phyloP scores from a whole-genome alignment of 2,329 filamentous ascomycete genomes.

The Penicillium sp. region DNA sequence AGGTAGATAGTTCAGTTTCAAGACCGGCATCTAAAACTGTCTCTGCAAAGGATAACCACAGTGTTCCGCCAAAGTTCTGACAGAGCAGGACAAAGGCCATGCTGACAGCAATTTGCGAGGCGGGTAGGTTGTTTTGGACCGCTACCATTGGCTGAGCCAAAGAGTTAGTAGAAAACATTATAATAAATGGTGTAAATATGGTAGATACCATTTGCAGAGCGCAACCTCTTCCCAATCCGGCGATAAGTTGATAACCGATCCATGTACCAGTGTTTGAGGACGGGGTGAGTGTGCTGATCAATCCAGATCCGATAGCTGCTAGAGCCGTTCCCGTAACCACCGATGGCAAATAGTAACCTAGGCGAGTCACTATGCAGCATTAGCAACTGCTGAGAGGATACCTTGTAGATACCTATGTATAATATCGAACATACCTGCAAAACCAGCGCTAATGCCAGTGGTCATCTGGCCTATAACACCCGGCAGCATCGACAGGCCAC shows the following conservation, averaged over 20 bases:
- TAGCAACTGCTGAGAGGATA: not conserved
- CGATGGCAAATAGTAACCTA: constrained; percentile 7
- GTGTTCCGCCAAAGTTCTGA: constrained; percentile 3
- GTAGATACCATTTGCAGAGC: constrained; percentile 1
- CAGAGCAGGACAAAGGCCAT: not conserved
- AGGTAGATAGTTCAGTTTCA: not conserved
- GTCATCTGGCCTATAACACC: not conserved
- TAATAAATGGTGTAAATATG: not conserved
- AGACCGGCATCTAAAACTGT: not conserved
- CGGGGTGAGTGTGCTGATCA: constrained; percentile 4
- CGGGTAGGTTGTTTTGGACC: constrained; percentile 4
- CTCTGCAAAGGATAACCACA: not conserved
- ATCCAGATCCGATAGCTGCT: not conserved
- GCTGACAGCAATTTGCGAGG: constrained; percentile 3
- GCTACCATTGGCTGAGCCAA: not conserved
- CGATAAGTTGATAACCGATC: constrained; percentile 3
- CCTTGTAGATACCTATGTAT: too few species aligned
- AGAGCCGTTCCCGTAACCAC: not conserved
- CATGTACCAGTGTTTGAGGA: not conserved
- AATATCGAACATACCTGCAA: not conserved
- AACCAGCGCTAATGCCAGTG: not conserved
- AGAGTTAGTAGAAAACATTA: not conserved
- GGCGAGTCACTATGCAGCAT: not conserved
- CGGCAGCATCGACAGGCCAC: constrained; percentile 1
- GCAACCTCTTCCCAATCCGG: not conserved